Base-by-base conservation (phyloP, 805 yeast species). In the Cyberlindnera maritima region DNA sequence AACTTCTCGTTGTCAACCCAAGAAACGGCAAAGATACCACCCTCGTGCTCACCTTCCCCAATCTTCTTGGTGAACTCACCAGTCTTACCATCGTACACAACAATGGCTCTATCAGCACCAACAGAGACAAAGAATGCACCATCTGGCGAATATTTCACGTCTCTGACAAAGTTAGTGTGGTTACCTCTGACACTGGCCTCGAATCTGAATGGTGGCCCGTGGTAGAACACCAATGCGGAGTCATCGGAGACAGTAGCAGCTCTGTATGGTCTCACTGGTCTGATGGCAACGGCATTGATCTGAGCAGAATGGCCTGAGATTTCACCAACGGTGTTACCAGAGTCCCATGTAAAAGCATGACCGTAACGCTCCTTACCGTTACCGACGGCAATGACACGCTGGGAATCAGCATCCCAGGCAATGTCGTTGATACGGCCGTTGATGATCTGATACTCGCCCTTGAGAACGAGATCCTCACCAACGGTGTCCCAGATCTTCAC, bases 251-350 rank as follows among this genome's bases (percentile, higher is more conserved):
- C 97, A 2, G 98, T 90, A 6, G 86, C 96, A 0, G 96, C 96
- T 47, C 96, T 74, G 70, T 86, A 88, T 10, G 99, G 99, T 66
- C 99, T 80, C 14, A 46, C 53, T 18, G 91, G 89, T 60, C 85
- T 84, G 54, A 92, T 84, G 47, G 85, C 80, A 18, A 90, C 96
- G 0, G 94, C 88, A 60, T 87, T 89, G 61, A 92, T 80, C 39
- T 78, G 80, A 21, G 88, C 83, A 15, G 92, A 77, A 63, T 94
- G 99, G 20, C 99, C 99, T 41, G 90, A 82, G 58, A 92, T 84
- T 62, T 94, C 98, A 46, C 99, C 99, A 37, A 94, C 82, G n/a
- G 97, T 81, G 67, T 94, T 94, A 50, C 99, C 99, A 1, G 96
- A 79, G 62, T 94, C 99, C 78, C 85, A 86, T 8, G 96, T 81